phyloP scores from a whole-genome alignment of 2,329 filamentous ascomycete species.

The Huntiella decipiens region DNA sequence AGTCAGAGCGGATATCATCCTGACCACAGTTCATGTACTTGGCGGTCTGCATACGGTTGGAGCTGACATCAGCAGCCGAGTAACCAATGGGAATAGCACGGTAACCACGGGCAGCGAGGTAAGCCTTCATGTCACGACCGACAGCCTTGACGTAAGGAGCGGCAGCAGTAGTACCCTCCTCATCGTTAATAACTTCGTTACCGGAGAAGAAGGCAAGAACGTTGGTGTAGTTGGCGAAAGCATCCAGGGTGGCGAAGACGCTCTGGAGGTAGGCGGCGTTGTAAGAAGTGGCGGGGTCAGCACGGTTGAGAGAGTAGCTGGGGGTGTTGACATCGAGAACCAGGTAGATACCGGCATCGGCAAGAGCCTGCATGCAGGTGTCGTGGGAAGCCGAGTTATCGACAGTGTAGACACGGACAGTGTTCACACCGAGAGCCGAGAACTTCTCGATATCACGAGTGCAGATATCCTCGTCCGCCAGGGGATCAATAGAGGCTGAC shows the following conservation, averaged over 20 bases:
- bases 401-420: slow-evolving; percentile 78
- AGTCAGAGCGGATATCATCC: slow-evolving; percentile 69
- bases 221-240: slow-evolving; percentile 67
- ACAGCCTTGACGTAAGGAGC: slow-evolving; percentile 63
- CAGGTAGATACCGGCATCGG: slow-evolving; percentile 76
- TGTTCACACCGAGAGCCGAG: slow-evolving; percentile 74
- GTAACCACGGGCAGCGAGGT: slow-evolving; percentile 41
- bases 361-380: slow-evolving; percentile 64
- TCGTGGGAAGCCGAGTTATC: slow-evolving; percentile 73
- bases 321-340: slow-evolving; percentile 84
- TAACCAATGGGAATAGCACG: slow-evolving; percentile 58
- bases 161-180: slow-evolving; percentile 39
- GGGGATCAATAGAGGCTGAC: slow-evolving; percentile 45
- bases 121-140: slow-evolving; percentile 58
- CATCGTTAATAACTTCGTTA: slow-evolving; percentile 61
- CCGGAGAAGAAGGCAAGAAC: slow-evolving; percentile 73
- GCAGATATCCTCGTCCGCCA: slow-evolving; percentile 52
- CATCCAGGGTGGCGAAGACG: slow-evolving; percentile 75
- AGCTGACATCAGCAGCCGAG: slow-evolving; percentile 59
- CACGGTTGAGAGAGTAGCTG: slow-evolving; percentile 71
- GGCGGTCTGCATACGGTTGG: slow-evolving; percentile 74
- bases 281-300: slow-evolving; percentile 50
- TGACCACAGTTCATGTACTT: slow-evolving; percentile 85
- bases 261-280: slow-evolving; percentile 69
- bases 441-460: slow-evolving; percentile 65